Conservation (phyloP, 1,284 basidiomycete species). For the Ceratobasidium sp. region DNA sequence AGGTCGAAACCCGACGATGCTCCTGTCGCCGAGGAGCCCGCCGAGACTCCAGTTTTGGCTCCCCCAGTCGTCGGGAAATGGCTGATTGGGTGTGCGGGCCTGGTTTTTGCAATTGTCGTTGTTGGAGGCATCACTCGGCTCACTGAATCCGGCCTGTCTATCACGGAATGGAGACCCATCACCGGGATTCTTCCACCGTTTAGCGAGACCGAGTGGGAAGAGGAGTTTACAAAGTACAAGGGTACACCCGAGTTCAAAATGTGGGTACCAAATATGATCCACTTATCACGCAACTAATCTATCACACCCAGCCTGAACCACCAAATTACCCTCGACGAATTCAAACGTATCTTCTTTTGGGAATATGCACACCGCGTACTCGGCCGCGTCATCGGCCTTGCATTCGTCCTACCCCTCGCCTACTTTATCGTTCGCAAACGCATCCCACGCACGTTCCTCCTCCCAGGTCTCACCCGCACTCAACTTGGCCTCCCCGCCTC, state of each 20-base stretch:
- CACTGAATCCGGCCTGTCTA: constrained; percentile 96
- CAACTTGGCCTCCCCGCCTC: constrained; percentile 40
- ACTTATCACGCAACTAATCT: neutral
- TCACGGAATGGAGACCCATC: constrained; percentile 97
- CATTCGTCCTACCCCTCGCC: constrained; percentile 78
- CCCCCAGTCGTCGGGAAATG: constrained; percentile 79
- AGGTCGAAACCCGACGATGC: constrained; percentile 6
- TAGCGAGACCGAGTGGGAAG: constrained; percentile 78
- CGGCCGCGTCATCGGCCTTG: constrained; percentile 86
- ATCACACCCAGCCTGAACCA: constrained; percentile 77
- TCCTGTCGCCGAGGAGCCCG: neutral
- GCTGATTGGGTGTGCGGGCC: constrained; percentile 80
- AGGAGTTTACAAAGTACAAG: constrained; percentile 95
- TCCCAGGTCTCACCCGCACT: constrained; percentile 57
- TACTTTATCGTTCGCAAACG: constrained; percentile 78
- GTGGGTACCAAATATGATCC: constrained; percentile 61
- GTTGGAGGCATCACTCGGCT: constrained; percentile 96
- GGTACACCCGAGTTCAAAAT: constrained; percentile 93
- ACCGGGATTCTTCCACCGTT: constrained; percentile 89
- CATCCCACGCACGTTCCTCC: constrained; percentile 34
- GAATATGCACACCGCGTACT: constrained; percentile 97
- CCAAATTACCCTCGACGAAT: constrained; percentile 84
- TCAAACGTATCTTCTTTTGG: constrained; percentile 98
- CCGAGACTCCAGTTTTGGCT: constrained; percentile 49
- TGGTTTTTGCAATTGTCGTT: constrained; percentile 92